phyloP scores from a whole-genome alignment of 2,329 filamentous ascomycete genomes.

The Trichoderma simmonsii region DNA sequence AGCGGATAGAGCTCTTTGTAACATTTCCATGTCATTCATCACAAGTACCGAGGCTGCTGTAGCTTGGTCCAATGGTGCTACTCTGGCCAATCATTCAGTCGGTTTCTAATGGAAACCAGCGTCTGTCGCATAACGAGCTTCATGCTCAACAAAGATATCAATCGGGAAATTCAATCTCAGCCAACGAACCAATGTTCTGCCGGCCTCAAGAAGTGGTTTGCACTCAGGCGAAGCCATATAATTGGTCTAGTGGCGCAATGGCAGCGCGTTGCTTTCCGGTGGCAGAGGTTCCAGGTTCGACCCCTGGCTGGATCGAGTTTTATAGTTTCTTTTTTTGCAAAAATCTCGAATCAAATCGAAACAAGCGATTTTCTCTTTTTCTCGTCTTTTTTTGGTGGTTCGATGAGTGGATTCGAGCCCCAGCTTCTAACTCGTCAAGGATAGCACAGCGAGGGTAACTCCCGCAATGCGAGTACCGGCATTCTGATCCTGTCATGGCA shows the following conservation, averaged over 20 bases:
- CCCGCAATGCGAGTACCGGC: not conserved
- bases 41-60: not conserved
- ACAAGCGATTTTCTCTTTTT: not conserved
- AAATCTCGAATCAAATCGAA: not conserved
- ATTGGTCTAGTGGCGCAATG: constrained; percentile 18
- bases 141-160: not conserved
- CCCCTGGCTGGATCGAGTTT: constrained; percentile 30
- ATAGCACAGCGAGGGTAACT: not conserved
- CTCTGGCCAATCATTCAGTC: not conserved
- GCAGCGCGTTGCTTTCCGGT: constrained; percentile 34
- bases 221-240: not conserved
- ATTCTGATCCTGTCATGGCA: not conserved
- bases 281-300: constrained; percentile 37
- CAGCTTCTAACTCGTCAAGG: not conserved
- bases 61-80: not conserved
- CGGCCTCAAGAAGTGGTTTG: not conserved
- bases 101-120: not conserved
- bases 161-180: not conserved
- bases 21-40: not conserved
- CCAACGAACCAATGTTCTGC: no score
- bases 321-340: not conserved
- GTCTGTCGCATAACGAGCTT: not conserved
- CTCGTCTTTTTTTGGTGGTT: not conserved
- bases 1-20: not conserved
- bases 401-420: not conserved